Conservation (phyloP, 441 rosid species). For the Syzygium syzygioides region DNA sequence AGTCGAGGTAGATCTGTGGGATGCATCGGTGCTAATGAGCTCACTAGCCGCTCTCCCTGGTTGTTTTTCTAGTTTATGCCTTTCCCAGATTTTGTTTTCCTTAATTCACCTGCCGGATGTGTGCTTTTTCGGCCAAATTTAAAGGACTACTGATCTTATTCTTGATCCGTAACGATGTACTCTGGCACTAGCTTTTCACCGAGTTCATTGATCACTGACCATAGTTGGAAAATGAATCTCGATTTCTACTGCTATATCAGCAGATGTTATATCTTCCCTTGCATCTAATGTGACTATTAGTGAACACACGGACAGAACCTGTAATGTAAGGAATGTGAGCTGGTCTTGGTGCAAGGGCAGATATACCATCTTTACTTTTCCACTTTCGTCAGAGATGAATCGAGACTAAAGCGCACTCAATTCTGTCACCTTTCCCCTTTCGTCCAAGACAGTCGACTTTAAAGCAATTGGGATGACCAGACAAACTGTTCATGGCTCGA, state of each 20-base stretch:
- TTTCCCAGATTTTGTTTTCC: background rate
- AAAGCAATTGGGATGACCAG: too few species aligned
- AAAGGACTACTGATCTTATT: background rate
- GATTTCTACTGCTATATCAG: too few species aligned
- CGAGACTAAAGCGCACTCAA: too few species aligned
- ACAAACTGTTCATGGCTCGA: background rate
- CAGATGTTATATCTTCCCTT: too few species aligned
- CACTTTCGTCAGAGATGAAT: too few species aligned
- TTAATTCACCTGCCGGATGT: background rate
- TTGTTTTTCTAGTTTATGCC: constrained; percentile 11
- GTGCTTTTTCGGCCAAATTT: background rate
- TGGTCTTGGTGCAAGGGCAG: constrained; percentile 85
- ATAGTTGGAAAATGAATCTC: constrained; percentile 21
- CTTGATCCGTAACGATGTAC: background rate
- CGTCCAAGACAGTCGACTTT: too few species aligned
- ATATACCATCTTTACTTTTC: constrained; percentile 42
- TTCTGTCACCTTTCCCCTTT: too few species aligned
- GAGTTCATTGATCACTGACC: background rate
- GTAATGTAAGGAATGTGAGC: constrained; percentile 68
- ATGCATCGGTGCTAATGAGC: constrained; percentile 87
- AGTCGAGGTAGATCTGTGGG: constrained; percentile 80
- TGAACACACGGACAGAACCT: too few species aligned
- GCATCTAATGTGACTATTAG: too few species aligned
- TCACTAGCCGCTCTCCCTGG: constrained; percentile 96
- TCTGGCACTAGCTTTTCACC: background rate